Conservation (phyloP, 495 filamentous ascomycete genomes). For the Mytilinidion resinicola region DNA sequence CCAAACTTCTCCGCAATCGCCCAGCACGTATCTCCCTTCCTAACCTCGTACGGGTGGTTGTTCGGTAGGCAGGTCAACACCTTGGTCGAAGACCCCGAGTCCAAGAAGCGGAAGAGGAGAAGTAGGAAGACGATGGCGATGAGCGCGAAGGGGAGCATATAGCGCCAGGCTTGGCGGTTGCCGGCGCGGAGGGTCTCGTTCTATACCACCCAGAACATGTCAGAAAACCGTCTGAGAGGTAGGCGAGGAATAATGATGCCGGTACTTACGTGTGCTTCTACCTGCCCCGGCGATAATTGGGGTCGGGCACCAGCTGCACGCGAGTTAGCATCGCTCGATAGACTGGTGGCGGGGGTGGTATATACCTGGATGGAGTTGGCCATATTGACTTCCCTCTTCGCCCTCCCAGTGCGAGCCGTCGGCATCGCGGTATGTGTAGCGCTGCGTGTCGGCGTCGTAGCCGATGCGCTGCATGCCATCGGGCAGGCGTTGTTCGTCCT, state of each 20-base stretch:
- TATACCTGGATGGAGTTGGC: conserved; percentile 32
- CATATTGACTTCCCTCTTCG: conserved; percentile 42
- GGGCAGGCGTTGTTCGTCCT: conserved; percentile 48
- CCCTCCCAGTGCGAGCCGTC: conserved; percentile 37
- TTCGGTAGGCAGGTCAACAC: conserved; percentile 9
- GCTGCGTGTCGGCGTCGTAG: conserved; percentile 49
- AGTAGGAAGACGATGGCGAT: conserved; percentile 24
- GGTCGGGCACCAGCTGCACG: background rate
- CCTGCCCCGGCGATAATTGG: background rate
- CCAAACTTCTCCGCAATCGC: conserved; percentile 14
- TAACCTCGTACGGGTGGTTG: conserved; percentile 8
- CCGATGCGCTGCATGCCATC: conserved; percentile 47
- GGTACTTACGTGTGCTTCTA: background rate
- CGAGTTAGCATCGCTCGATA: conserved; percentile 6
- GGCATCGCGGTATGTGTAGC: conserved; percentile 45
- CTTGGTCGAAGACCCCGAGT: conserved; percentile 7
- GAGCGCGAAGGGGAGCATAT: conserved; percentile 27
- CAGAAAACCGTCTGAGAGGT: too few species aligned
- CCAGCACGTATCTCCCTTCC: conserved; percentile 21
- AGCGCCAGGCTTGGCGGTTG: conserved; percentile 20
- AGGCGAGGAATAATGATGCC: too few species aligned
- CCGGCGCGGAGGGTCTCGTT: background rate
- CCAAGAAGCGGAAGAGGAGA: conserved; percentile 16
- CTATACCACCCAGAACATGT: background rate
- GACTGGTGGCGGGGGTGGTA: background rate